Evolutionary conservation across 345 rosid genomes (phyloP).

Genomic region (Camelina laxa): DNA sequence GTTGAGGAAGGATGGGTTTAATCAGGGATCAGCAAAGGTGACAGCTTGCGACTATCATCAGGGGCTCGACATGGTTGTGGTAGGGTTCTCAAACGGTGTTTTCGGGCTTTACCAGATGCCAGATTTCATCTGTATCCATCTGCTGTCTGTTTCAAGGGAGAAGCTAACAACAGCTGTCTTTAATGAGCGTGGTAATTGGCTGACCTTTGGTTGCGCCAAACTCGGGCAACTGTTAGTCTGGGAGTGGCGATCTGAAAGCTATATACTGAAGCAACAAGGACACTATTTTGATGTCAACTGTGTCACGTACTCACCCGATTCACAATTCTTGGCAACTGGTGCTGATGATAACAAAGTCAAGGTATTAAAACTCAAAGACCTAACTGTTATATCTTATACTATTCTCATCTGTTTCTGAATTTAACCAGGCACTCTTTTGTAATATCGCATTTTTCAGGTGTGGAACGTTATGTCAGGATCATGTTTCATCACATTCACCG

Average conservation of each 20-base stretch:
- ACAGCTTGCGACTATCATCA: conserved; percentile 84
- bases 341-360: conserved; percentile 98
- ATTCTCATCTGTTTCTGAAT: conserved; percentile 5
- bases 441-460: conserved; percentile 54
- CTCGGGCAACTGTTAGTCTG: conserved; percentile 94
- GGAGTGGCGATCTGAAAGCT: conserved; percentile 98
- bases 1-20: conserved; percentile 81
- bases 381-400: not conserved
- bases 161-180: conserved; percentile 85
- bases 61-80: conserved; percentile 83
- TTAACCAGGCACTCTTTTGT: not conserved
- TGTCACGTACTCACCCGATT: conserved; percentile 89
- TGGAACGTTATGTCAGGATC: conserved; percentile 96
- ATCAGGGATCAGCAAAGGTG: conserved; percentile 70
- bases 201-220: conserved; percentile 92
- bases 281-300: conserved; percentile 94
- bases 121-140: conserved; percentile 85
- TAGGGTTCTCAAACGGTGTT: conserved; percentile 89
- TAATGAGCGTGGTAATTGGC: conserved; percentile 91
- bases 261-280: conserved; percentile 97
- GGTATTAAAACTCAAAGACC: conserved; percentile 48
- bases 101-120: conserved; percentile 98
- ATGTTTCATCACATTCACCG: conserved; percentile 93
- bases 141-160: conserved; percentile 82
- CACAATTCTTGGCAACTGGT: conserved; percentile 93